Evolutionary conservation across 139 green algal species (phyloP).

Genomic region (Tetradesmus obliquus): DNA sequence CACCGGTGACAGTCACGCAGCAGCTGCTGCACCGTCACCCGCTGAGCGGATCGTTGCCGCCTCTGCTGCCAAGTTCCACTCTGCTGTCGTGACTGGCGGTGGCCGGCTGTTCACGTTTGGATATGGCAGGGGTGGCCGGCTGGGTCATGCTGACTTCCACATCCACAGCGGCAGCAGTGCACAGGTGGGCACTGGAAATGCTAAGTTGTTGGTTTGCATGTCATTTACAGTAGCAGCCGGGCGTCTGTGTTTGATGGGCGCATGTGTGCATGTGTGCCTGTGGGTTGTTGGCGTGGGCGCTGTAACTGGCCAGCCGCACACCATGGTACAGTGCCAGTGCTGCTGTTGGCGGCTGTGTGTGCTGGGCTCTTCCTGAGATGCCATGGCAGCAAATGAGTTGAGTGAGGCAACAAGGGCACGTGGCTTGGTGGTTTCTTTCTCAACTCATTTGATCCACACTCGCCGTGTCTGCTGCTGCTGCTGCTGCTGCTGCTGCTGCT

Average conservation of each 20-base stretch:
- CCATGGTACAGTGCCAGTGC: neutral
- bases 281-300: too few relatives aligned
- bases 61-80: conserved; percentile 92
- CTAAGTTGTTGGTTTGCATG: neutral
- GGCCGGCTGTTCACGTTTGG: conserved; percentile 85
- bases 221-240: neutral
- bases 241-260: neutral
- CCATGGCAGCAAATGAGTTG: too few relatives aligned
- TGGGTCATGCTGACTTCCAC: conserved; percentile 83
- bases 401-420: too few relatives aligned
- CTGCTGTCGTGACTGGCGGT: conserved; percentile 71
- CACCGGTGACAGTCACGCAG: neutral
- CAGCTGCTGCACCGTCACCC: neutral
- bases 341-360: neutral
- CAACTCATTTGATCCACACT: too few relatives aligned
- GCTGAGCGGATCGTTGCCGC: conserved; percentile 56
- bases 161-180: conserved; percentile 79
- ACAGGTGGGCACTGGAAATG: neutral
- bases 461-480: neutral
- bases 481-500: neutral
- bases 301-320: neutral
- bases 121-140: conserved; percentile 31
- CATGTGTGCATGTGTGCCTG: neutral
- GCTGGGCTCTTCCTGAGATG: too few relatives aligned
- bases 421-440: too few relatives aligned